Conservation (phyloP, 176 grass and related monocot species). For the Lolium multiflorum region DNA sequence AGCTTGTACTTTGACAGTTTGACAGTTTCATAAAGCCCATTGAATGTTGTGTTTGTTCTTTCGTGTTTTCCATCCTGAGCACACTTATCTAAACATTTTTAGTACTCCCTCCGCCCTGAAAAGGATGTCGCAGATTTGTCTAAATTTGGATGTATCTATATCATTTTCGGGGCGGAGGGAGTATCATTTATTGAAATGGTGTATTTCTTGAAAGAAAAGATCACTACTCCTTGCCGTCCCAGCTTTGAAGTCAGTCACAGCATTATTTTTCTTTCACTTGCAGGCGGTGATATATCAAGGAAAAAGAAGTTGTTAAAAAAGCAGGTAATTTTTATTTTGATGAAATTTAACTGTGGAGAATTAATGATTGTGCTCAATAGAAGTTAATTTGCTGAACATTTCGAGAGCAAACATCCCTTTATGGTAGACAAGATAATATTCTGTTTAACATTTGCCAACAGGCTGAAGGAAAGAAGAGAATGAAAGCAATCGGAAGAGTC, state of each 20-base stretch:
- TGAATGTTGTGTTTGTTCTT: neutral
- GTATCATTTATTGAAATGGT: neutral
- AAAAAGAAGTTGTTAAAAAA: slow-evolving; percentile 98
- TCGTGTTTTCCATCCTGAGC: slow-evolving; percentile 6
- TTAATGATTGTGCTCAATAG: neutral
- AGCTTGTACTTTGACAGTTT: slow-evolving; percentile 40
- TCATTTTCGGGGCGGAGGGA: too few relatives aligned
- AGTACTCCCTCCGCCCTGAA: too few relatives aligned
- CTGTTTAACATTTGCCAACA: slow-evolving; percentile 51
- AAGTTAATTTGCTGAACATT: slow-evolving; percentile 13
- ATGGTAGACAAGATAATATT: slow-evolving; percentile 9
- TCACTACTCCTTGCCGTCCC: neutral
- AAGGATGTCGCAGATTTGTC: too few relatives aligned
- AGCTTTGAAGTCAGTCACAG: slow-evolving; percentile 29
- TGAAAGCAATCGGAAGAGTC: slow-evolving; percentile 96
- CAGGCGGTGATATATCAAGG: slow-evolving; percentile 94
- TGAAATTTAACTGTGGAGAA: neutral
- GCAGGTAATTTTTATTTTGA: slow-evolving; percentile 59
- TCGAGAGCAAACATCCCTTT: neutral
- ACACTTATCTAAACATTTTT: slow-evolving; percentile 3
- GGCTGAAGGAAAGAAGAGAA: slow-evolving; percentile 98
- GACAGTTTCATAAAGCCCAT: slow-evolving; percentile 18
- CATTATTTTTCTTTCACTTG: slow-evolving; percentile 44
- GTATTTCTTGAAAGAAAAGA: neutral
- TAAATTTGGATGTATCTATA: too few relatives aligned